Percentiles rank a stretch among this genome's conserved stretches.
Conservation (phyloP, 163 green algal species). For the Trebouxia gelatinosa region DNA sequence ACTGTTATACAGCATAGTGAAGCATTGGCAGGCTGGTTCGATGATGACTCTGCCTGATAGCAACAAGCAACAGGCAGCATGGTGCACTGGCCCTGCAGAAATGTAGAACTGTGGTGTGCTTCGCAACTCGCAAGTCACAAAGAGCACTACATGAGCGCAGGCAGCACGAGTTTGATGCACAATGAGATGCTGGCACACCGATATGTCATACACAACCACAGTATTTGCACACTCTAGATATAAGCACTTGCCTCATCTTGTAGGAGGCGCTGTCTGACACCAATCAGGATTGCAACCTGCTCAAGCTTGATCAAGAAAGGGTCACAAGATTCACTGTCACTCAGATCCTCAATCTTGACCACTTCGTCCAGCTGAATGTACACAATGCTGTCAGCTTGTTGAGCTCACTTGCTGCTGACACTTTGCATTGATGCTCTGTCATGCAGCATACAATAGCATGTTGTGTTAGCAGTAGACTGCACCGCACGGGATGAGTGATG, state of each 20-base stretch:
- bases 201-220: no score
- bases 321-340: not conserved
- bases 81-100: no score
- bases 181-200: no score
- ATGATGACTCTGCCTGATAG: not conserved
- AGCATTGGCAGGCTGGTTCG: not conserved
- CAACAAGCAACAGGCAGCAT: no score
- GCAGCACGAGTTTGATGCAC: no score
- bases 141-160: no score
- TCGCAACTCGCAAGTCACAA: no score
- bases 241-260: not conserved
- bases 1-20: not conserved
- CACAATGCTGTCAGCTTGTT: no score
- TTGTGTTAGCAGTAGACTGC: not conserved
- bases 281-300: not conserved
- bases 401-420: no score
- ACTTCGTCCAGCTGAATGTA: not conserved
- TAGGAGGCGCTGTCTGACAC: not conserved
- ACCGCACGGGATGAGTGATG: not conserved
- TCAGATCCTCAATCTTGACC: conserved; percentile 6
- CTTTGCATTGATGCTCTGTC: no score
- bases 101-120: no score
- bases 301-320: not conserved
- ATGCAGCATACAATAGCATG: not conserved
- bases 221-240: not conserved